Evolutionary conservation across 441 rosid genomes (phyloP).

Genomic region (Pelargonium fulgidum): DNA sequence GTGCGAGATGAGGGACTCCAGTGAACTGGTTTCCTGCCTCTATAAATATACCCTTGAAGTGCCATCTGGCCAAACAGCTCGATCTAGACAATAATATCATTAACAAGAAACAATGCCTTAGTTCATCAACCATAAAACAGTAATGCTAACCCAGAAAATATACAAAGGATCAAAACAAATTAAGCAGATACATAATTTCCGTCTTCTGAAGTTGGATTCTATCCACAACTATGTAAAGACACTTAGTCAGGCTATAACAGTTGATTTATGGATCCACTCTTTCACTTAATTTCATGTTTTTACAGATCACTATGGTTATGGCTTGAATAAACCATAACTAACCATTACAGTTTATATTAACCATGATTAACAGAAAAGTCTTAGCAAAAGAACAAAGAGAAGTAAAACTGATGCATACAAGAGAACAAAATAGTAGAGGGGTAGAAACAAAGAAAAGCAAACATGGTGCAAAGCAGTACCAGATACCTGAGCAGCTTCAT

Average conservation of each 20-base stretch:
- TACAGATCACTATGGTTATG: background rate
- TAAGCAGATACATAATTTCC: background rate
- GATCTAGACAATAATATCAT: constrained; percentile 43
- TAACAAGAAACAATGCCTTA: constrained; percentile 13
- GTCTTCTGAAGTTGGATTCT: background rate
- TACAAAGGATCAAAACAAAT: background rate
- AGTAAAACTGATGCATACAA: background rate
- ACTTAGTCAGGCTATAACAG: background rate
- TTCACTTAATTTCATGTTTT: background rate
- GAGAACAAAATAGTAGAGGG: constrained; percentile 3
- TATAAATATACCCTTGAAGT: constrained; percentile 74
- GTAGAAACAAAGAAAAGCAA: constrained; percentile 10
- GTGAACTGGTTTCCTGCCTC: constrained; percentile 96
- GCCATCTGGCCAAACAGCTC: constrained; percentile 93
- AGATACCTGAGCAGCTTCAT: constrained; percentile 94
- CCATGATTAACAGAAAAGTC: background rate
- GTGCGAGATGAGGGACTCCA: constrained; percentile 99
- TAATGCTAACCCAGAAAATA: constrained; percentile 7
- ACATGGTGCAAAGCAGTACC: constrained; percentile 23
- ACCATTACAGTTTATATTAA: background rate
- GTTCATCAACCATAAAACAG: constrained; percentile 10
- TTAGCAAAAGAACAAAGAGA: constrained; percentile 7
- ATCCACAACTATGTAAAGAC: background rate
- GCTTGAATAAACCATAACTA: background rate
- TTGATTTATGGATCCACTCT: background rate